These are phyloP conservation scores for Globisporangium spiculum DNA, from an alignment of 352 stramenopile species.

Conservation along the genomic window DNA sequence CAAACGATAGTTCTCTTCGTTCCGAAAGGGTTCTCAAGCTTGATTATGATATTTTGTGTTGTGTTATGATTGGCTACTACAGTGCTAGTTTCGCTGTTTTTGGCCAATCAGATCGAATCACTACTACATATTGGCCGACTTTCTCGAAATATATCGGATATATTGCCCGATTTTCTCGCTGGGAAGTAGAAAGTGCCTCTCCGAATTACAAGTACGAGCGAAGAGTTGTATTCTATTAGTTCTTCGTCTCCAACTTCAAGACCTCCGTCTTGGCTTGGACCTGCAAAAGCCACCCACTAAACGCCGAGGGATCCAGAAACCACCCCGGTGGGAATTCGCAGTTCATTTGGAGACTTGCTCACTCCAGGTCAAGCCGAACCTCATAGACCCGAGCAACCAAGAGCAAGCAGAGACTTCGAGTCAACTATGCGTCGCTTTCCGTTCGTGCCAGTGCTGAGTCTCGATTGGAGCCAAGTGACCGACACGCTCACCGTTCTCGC, in stretches of 20 bases:
- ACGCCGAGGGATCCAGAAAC: too few species aligned
- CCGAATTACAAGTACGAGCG: neutral
- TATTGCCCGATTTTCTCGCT: neutral
- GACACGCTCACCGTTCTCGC: neutral
- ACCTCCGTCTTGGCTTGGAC: too few species aligned
- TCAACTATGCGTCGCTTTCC: neutral
- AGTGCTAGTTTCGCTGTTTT: neutral
- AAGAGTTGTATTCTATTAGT: too few species aligned
- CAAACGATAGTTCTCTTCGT: neutral
- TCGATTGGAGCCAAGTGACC: neutral
- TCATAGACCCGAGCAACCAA: neutral
- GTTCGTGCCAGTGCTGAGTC: neutral
- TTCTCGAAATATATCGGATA: too few species aligned
- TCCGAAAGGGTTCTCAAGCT: neutral
- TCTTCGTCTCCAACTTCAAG: too few species aligned
- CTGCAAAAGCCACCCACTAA: too few species aligned
- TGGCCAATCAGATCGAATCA: neutral
- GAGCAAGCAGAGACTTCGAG: too few species aligned
- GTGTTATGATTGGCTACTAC: neutral
- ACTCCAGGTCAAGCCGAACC: too few species aligned
- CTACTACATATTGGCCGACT: neutral
- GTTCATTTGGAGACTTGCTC: too few species aligned
- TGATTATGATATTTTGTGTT: neutral
- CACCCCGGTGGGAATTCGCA: too few species aligned
- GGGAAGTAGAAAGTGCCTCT: neutral